Evolutionary conservation across 1,284 basidiomycete species (phyloP).

Genomic region (Cutaneotrichosporon mucoides): DNA sequence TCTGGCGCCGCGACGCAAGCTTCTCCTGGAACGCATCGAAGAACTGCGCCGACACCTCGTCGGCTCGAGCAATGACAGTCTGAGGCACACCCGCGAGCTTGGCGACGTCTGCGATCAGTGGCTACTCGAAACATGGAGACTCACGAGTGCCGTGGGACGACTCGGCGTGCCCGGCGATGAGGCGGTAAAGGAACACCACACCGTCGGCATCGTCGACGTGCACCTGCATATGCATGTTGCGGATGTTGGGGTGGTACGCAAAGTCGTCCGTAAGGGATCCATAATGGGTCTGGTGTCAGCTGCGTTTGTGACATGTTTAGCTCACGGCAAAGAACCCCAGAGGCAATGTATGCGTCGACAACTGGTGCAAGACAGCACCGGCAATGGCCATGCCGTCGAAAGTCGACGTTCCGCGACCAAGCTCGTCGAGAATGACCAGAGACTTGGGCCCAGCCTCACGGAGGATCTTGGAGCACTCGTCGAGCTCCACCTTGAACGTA

Average conservation of each 20-base stretch:
- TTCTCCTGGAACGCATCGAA: slow-evolving; percentile 77
- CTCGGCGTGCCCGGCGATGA: slow-evolving; percentile 79
- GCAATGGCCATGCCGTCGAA: slow-evolving; percentile 96
- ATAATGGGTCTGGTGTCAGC: slow-evolving; percentile 46
- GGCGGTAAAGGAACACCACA: slow-evolving; percentile 89
- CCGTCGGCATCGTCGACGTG: slow-evolving; percentile 85
- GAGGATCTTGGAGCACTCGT: slow-evolving; percentile 89
- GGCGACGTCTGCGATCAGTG: slow-evolving; percentile 62
- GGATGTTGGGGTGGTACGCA: slow-evolving; percentile 84
- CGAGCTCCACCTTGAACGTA: slow-evolving; percentile 94
- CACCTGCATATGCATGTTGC: slow-evolving; percentile 91
- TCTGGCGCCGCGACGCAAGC: slow-evolving; percentile 62
- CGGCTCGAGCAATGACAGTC: slow-evolving; percentile 71
- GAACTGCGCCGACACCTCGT: slow-evolving; percentile 80
- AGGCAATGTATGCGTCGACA: slow-evolving; percentile 83
- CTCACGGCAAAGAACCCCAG: slow-evolving; percentile 57
- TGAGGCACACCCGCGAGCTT: slow-evolving; percentile 74
- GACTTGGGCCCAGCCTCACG: slow-evolving; percentile 86
- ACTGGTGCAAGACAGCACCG: slow-evolving; percentile 85
- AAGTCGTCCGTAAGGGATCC: slow-evolving; percentile 50
- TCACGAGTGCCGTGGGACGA: slow-evolving; percentile 81
- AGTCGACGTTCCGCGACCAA: slow-evolving; percentile 60
- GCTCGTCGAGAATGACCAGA: slow-evolving; percentile 90
- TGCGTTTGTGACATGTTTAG: background rate
- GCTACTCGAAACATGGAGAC: slow-evolving; percentile 31